These are phyloP conservation scores for Physaria fendleri DNA, from an alignment of 345 rosid species.

Conservation along the genomic window DNA sequence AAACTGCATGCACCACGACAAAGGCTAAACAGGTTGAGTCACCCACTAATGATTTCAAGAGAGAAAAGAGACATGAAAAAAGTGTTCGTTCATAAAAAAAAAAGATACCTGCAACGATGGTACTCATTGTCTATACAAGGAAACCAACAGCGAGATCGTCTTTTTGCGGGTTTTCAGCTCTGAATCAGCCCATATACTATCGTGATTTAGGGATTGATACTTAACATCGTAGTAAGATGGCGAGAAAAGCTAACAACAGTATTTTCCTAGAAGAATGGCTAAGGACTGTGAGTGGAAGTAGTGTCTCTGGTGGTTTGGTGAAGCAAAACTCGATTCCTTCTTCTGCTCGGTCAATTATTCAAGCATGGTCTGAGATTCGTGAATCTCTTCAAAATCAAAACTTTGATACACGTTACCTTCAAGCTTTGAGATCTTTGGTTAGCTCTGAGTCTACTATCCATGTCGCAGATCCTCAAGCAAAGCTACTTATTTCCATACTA, in stretches of 20 bases:
- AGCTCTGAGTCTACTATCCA: slow-evolving; percentile 63
- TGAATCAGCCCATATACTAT: background rate
- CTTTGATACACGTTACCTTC: slow-evolving; percentile 49
- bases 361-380: slow-evolving; percentile 87
- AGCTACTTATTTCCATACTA: slow-evolving; percentile 63
- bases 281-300: slow-evolving; percentile 37
- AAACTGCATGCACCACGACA: slow-evolving; percentile 46
- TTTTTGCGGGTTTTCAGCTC: slow-evolving; percentile 10
- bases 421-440: slow-evolving; percentile 56
- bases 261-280: slow-evolving; percentile 80
- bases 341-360: slow-evolving; percentile 73
- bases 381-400: slow-evolving; percentile 49
- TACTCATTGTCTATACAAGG: slow-evolving; percentile 79
- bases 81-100: background rate
- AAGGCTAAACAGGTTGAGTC: background rate
- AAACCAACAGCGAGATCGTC: slow-evolving; percentile 97
- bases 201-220: background rate
- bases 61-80: background rate
- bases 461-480: slow-evolving; percentile 93
- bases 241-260: slow-evolving; percentile 42
- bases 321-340: slow-evolving; percentile 33
- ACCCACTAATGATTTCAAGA: slow-evolving; percentile 6
- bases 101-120: slow-evolving; percentile 82
- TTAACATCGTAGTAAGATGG: slow-evolving; percentile 35
- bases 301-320: slow-evolving; percentile 23